A percentile compares a stretch with the other conserved stretches of the same genome.
Conservation (phyloP, 2,329 filamentous ascomycete genomes). For the Trichoderma sp. region DNA sequence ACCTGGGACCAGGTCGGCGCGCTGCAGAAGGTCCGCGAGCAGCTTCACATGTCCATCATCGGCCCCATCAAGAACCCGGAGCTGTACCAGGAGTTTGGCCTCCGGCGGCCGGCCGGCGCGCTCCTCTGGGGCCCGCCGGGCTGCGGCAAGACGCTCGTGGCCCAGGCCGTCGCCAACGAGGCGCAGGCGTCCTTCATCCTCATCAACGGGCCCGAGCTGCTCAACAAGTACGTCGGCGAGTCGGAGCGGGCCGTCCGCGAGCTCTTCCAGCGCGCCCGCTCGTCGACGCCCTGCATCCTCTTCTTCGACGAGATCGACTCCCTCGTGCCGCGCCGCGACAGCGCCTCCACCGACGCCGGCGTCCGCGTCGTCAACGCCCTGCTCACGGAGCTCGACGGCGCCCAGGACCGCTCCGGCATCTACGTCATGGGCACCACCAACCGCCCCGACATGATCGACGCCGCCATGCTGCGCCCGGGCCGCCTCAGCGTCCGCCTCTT, state of each 20-base stretch:
- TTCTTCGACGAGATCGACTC: conserved; percentile 99
- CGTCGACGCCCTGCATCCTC: conserved; percentile 86
- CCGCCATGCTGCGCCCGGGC: conserved; percentile 89
- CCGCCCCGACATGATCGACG: conserved; percentile 92
- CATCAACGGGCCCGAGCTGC: conserved; percentile 91
- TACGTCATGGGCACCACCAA: conserved; percentile 97
- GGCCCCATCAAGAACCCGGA: conserved; percentile 84
- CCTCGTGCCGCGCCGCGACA: conserved; percentile 81
- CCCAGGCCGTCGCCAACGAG: conserved; percentile 94
- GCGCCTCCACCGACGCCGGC: conserved; percentile 76
- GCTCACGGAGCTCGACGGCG: conserved; percentile 89
- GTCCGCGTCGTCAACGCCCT: conserved; percentile 92
- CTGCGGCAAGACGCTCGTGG: conserved; percentile 94
- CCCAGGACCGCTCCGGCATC: conserved; percentile 77
- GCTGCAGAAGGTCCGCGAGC: conserved; percentile 73
- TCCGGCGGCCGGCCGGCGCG: conserved; percentile 80
- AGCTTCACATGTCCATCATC: conserved; percentile 84
- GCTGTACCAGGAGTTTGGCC: conserved; percentile 74
- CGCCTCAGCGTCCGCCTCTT: conserved; percentile 87
- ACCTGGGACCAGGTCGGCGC: conserved; percentile 94
- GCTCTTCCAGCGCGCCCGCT: conserved; percentile 84
- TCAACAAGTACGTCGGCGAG: conserved; percentile 98
- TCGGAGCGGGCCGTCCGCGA: conserved; percentile 91
- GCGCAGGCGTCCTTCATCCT: conserved; percentile 97
- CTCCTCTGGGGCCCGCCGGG: conserved; percentile 96